Conservation (phyloP, 331 rosid species). For the Spiraea crenata region DNA sequence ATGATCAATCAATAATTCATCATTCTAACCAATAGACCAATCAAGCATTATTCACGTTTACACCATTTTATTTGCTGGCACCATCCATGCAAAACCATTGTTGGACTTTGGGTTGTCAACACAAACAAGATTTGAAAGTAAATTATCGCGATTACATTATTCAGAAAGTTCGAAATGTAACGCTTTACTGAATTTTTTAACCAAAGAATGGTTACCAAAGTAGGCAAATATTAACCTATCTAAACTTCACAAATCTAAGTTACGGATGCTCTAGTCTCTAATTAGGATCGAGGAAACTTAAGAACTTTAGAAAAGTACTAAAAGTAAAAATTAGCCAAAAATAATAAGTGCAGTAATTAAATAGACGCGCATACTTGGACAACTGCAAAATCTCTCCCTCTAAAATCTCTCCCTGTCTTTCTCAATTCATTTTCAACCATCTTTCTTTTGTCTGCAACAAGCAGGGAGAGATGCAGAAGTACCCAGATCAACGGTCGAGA, state of each 20-base stretch:
- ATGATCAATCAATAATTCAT: neutral
- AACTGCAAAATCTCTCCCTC: neutral
- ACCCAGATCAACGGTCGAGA: slow-evolving; percentile 62
- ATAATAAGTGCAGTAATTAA: neutral
- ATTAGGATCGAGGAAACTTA: neutral
- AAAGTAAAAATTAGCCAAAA: neutral
- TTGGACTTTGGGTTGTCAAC: no score
- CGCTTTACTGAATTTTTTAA: no score
- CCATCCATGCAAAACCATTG: neutral
- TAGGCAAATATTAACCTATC: no score
- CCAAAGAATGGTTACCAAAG: no score
- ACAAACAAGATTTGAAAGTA: no score
- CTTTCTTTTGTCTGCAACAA: neutral
- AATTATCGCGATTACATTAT: no score
- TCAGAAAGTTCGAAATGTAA: no score
- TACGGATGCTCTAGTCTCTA: no score
- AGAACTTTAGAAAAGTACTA: neutral
- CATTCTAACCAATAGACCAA: neutral
- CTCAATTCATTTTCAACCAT: slow-evolving; percentile 15
- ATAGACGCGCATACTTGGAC: neutral
- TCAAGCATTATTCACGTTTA: neutral
- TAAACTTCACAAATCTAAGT: no score
- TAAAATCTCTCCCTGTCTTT: slow-evolving; percentile 5
- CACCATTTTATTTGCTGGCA: neutral
- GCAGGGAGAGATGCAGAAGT: slow-evolving; percentile 48